Conservation (phyloP, 202 grass and related monocot species). For the Digitaria exilis region DNA sequence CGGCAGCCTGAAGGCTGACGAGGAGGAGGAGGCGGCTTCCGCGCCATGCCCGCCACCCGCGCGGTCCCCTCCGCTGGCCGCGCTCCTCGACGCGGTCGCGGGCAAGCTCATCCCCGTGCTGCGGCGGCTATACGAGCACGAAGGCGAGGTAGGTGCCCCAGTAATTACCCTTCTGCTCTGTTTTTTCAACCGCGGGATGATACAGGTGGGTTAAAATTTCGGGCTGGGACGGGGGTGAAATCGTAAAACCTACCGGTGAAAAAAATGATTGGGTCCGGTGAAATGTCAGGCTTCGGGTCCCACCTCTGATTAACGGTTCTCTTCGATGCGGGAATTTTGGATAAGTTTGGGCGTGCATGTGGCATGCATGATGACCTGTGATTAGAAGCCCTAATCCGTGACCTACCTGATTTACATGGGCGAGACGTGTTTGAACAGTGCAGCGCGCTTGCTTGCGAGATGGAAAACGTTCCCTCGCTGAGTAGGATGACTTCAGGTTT, state of each 20-base stretch:
- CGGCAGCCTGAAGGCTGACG: not conserved
- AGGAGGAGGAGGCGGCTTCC: slow-evolving; percentile 46
- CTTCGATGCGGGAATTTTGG: not conserved
- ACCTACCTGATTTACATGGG: slow-evolving; percentile 32
- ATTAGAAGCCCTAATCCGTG: slow-evolving; percentile 24
- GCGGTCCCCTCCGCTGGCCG: slow-evolving; percentile 45
- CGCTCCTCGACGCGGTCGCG: slow-evolving; percentile 58
- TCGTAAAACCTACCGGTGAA: not conserved
- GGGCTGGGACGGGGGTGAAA: not conserved
- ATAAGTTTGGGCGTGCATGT: slow-evolving; percentile 20
- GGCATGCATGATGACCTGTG: slow-evolving; percentile 28
- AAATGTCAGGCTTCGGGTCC: slow-evolving; percentile 5
- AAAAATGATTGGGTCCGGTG: too few relatives aligned
- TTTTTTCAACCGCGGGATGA: not conserved
- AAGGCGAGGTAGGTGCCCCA: slow-evolving; percentile 63
- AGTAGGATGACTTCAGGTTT: slow-evolving; percentile 8
- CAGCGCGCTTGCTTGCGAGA: not conserved
- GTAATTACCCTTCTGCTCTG: not conserved
- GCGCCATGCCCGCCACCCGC: not conserved
- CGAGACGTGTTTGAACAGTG: not conserved
- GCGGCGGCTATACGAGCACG: slow-evolving; percentile 52
- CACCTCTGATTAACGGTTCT: not conserved
- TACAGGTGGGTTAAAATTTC: slow-evolving; percentile 1
- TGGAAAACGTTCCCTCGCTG: not conserved
- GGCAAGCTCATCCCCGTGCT: slow-evolving; percentile 56